Evolutionary conservation across 805 yeast species (phyloP).

Genomic region (Metschnikowia reukaufii): DNA sequence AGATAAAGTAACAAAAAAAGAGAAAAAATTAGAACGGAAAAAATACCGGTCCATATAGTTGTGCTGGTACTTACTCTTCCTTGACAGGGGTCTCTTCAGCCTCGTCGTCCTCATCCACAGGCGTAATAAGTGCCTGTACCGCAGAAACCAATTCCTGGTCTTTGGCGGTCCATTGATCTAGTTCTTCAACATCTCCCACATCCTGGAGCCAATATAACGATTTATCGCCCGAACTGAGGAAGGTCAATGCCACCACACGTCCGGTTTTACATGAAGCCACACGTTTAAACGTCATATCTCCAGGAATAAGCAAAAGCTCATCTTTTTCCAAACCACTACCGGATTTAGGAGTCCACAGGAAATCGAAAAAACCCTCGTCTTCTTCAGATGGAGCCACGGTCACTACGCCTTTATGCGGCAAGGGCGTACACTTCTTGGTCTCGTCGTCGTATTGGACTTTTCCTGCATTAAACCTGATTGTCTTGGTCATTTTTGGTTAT

Average conservation of each 20-base stretch:
- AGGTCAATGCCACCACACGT: slow-evolving; percentile 68
- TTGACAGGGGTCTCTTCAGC: slow-evolving; percentile 8
- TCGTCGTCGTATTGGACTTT: slow-evolving; percentile 64
- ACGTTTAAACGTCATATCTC: slow-evolving; percentile 78
- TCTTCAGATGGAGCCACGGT: slow-evolving; percentile 61
- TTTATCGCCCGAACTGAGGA: slow-evolving; percentile 61
- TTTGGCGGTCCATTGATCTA: slow-evolving; percentile 53
- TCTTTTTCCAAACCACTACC: slow-evolving; percentile 49
- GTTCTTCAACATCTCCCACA: slow-evolving; percentile 61
- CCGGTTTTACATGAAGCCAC: slow-evolving; percentile 72
- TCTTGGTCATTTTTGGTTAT: slow-evolving; percentile 23
- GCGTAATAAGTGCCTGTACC: slow-evolving; percentile 18
- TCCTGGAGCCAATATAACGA: slow-evolving; percentile 77
- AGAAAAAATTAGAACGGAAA: no score
- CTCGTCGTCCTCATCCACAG: slow-evolving; percentile 20
- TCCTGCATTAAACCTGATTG: slow-evolving; percentile 74
- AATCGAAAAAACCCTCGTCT: slow-evolving; percentile 69
- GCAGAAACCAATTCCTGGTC: slow-evolving; percentile 48
- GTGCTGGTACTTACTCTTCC: slow-evolving; percentile 10
- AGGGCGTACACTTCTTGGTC: slow-evolving; percentile 66
- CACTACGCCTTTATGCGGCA: slow-evolving; percentile 65
- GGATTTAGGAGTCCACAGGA: slow-evolving; percentile 71
- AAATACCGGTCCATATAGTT: no score
- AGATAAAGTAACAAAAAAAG: no score
- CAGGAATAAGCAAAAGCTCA: slow-evolving; percentile 75